Evolutionary conservation across 179 eudicot species (phyloP).

Genomic region (Nepenthes alata): DNA sequence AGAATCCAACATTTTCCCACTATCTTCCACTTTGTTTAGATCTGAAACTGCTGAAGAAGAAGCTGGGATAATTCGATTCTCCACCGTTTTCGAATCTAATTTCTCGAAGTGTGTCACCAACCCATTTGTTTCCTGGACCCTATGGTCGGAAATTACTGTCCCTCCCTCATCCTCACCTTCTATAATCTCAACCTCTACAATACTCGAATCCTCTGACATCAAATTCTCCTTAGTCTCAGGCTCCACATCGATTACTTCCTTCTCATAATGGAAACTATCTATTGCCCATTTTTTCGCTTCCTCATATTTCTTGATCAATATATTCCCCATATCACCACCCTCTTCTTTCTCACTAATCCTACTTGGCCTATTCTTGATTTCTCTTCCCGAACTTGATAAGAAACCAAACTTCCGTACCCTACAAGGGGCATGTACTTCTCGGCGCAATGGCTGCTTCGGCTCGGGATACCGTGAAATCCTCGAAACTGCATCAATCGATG

Average conservation of each 20-base stretch:
- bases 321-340: slow-evolving; percentile 30
- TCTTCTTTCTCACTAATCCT: slow-evolving; percentile 3
- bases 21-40: slow-evolving; percentile 16
- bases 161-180: slow-evolving; percentile 23
- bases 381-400: slow-evolving; percentile 14
- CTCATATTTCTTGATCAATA: slow-evolving; percentile 2
- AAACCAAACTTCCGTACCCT: slow-evolving; percentile 21
- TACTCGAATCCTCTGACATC: slow-evolving; percentile 29
- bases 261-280: slow-evolving; percentile 10
- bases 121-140: slow-evolving; percentile 11
- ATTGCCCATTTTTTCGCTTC: slow-evolving; percentile 13
- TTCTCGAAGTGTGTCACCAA: slow-evolving; percentile 5
- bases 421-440: slow-evolving; percentile 71
- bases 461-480: slow-evolving; percentile 39
- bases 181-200: slow-evolving; percentile 21
- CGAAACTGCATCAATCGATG: slow-evolving; percentile 13
- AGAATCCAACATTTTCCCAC: slow-evolving; percentile 22
- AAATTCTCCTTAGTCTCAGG: slow-evolving; percentile 13
- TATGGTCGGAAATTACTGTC: slow-evolving; percentile 15
- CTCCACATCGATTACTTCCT: slow-evolving; percentile 33
- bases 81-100: slow-evolving; percentile 16
- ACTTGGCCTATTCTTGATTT: slow-evolving; percentile 9
- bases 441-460: slow-evolving; percentile 17
- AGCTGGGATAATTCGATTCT: slow-evolving; percentile 14
- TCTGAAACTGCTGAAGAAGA: slow-evolving; percentile 22